Percentiles rank a stretch among this genome's conserved stretches.
phyloP scores from a whole-genome alignment of 2,329 filamentous ascomycete genomes.

The Aspergillus amoenus region DNA sequence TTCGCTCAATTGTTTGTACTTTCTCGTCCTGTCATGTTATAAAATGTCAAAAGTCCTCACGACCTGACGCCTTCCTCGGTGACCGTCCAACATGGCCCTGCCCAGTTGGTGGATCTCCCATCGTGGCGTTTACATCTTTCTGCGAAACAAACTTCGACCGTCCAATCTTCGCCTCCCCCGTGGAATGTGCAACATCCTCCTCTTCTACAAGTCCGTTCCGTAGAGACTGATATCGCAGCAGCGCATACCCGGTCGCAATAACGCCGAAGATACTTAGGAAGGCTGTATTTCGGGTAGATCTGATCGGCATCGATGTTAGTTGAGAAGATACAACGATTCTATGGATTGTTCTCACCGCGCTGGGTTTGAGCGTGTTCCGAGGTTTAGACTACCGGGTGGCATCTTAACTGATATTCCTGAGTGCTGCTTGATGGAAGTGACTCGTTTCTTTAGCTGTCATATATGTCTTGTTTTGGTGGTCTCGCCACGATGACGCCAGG shows the following conservation, averaged over 20 bases:
- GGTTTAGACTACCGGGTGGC: background rate
- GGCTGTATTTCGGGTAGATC: background rate
- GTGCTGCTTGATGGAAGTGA: background rate
- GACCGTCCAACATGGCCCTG: background rate
- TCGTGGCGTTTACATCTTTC: background rate
- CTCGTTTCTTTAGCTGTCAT: background rate
- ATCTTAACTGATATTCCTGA: background rate
- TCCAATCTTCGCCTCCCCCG: background rate
- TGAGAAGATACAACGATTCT: background rate
- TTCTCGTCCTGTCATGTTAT: background rate
- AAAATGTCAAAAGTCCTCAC: background rate
- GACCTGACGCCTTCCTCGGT: background rate
- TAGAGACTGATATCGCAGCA: background rate
- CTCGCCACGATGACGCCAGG: slow-evolving; percentile 2
- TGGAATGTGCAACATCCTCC: background rate
- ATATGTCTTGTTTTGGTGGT: too few relatives aligned
- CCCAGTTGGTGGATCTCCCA: background rate
- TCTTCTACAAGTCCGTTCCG: background rate
- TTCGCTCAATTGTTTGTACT: background rate
- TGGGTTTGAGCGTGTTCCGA: background rate
- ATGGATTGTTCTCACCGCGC: background rate
- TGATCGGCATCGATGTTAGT: background rate
- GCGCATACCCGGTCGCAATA: background rate
- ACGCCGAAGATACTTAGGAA: background rate
- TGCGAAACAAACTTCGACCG: background rate